Evolutionary conservation across 2,329 filamentous ascomycete species (phyloP).

Genomic region (Fusarium goolgardi): DNA sequence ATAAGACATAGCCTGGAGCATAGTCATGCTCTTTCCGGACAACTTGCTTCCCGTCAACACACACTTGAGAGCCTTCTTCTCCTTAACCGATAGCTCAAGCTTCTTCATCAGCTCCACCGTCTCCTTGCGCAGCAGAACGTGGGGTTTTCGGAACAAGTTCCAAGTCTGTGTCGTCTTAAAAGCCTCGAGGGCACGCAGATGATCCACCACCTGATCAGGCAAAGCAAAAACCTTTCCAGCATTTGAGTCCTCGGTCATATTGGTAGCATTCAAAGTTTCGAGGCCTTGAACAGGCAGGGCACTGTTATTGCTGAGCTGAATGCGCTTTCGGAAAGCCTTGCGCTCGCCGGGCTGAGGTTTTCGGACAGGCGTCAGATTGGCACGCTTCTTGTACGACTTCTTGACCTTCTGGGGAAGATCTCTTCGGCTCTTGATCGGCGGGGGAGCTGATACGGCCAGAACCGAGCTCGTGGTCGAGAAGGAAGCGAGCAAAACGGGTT

Average conservation of each 20-base stretch:
- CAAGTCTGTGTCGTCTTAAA: slow-evolving; percentile 94
- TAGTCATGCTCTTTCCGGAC: slow-evolving; percentile 86
- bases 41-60: slow-evolving; percentile 79
- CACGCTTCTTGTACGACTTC: slow-evolving; percentile 65
- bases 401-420: slow-evolving; percentile 55
- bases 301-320: slow-evolving; percentile 94
- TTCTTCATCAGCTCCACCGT: slow-evolving; percentile 76
- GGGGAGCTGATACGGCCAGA: slow-evolving; percentile 47
- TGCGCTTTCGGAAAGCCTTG: slow-evolving; percentile 86
- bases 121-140: slow-evolving; percentile 81
- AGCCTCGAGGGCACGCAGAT: slow-evolving; percentile 83
- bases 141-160: slow-evolving; percentile 85
- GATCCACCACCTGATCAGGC: slow-evolving; percentile 77
- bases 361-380: slow-evolving; percentile 58
- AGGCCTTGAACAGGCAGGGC: slow-evolving; percentile 81
- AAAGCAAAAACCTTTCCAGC: slow-evolving; percentile 77
- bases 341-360: slow-evolving; percentile 81
- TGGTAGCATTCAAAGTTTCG: slow-evolving; percentile 66
- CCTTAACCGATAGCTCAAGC: slow-evolving; percentile 66
- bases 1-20: slow-evolving; percentile 85
- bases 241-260: slow-evolving; percentile 65
- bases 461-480: slow-evolving; percentile 55
- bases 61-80: slow-evolving; percentile 68
- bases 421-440: slow-evolving; percentile 52
- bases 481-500: slow-evolving; percentile 52